phyloP scores from a whole-genome alignment of 345 rosid species.

The Salix koriyanagi region DNA sequence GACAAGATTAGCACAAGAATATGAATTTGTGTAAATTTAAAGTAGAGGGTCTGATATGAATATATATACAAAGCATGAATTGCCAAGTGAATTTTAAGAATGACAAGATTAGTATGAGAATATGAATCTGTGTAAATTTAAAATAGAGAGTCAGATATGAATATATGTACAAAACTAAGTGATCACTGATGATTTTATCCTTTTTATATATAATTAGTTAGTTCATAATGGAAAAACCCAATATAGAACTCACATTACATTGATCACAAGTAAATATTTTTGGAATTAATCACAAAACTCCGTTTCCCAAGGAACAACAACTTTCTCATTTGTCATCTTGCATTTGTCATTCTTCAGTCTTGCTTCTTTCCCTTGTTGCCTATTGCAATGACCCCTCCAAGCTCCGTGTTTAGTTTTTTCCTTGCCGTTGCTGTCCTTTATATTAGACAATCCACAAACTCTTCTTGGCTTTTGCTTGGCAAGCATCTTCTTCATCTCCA shows the following conservation, averaged over 20 bases:
- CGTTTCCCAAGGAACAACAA: not conserved
- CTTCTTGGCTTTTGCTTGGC: constrained; percentile 16
- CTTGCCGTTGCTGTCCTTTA: constrained; percentile 18
- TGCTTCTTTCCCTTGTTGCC: constrained; percentile 21
- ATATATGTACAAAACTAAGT: not conserved
- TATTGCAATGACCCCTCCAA: constrained; percentile 13
- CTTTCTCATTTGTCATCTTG: constrained; percentile 19
- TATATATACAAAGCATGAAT: too few species aligned
- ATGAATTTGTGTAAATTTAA: too few species aligned
- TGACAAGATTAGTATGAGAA: too few species aligned
- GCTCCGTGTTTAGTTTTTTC: constrained; percentile 14
- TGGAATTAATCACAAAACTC: not conserved
- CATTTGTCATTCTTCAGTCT: constrained; percentile 17
- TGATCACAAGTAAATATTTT: not conserved
- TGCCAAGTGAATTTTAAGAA: too few species aligned
- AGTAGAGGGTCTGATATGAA: too few species aligned
- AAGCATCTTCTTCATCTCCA: not conserved
- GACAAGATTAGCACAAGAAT: too few species aligned
- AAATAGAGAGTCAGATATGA: not conserved
- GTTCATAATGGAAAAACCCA: not conserved
- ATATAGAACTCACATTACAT: not conserved
- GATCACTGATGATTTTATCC: not conserved
- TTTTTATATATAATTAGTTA: too few species aligned
- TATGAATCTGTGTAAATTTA: too few species aligned
- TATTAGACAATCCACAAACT: not conserved